These are phyloP conservation scores for Podaxis rugospora DNA, from an alignment of 768 basidiomycete species.

Conservation along the genomic window DNA sequence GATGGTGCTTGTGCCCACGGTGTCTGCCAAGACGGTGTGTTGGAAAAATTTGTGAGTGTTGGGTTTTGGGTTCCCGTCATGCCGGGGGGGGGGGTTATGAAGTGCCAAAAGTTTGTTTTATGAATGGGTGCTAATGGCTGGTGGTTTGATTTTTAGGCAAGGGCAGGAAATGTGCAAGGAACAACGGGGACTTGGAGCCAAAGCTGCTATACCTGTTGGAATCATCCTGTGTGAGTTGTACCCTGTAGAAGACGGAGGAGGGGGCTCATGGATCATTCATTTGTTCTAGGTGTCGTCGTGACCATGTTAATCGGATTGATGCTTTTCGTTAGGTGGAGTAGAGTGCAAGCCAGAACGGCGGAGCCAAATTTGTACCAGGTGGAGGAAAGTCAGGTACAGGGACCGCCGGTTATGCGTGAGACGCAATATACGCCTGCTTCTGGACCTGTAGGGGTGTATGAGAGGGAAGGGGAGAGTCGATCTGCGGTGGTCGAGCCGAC, in stretches of 20 bases:
- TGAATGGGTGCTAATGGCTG: neutral
- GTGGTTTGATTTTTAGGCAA: neutral
- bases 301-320: slow-evolving; percentile 6
- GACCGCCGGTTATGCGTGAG: slow-evolving; percentile 24
- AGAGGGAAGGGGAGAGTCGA: neutral
- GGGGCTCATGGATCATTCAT: neutral
- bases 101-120: too few relatives aligned
- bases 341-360: slow-evolving; percentile 15
- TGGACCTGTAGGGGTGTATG: slow-evolving; percentile 20
- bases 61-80: neutral
- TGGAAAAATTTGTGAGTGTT: neutral
- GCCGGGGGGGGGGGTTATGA: neutral
- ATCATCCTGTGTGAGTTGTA: neutral
- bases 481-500: slow-evolving; percentile 5
- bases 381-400: slow-evolving; percentile 27
- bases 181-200: neutral
- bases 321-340: slow-evolving; percentile 16
- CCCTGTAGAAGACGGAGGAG: neutral
- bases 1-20: neutral
- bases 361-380: slow-evolving; percentile 21
- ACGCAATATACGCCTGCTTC: slow-evolving; percentile 23
- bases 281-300: neutral
- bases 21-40: neutral
- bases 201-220: neutral
- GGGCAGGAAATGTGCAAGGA: neutral